These are phyloP conservation scores for Hemisphaericaspora xylanilytica DNA, from an alignment of 1,139 yeast genomes.

Conservation along the genomic window DNA sequence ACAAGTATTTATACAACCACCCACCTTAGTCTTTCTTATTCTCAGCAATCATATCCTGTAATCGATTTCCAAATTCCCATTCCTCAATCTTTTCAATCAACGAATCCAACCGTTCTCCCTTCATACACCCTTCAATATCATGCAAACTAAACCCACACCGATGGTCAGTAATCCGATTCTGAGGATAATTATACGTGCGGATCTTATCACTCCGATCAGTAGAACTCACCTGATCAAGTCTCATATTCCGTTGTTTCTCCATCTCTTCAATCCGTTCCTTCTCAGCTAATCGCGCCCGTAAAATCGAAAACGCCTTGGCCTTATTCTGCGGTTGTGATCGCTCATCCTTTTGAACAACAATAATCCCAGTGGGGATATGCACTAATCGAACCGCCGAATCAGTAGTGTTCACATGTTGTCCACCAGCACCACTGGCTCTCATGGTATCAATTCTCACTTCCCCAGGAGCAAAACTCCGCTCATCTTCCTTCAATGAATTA, in stretches of 20 bases:
- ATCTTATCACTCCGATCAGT: slow-evolving; percentile 93
- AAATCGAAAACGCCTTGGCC: slow-evolving; percentile 86
- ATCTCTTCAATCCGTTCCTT: slow-evolving; percentile 65
- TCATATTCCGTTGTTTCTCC: slow-evolving; percentile 60
- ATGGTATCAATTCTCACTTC: slow-evolving; percentile 91
- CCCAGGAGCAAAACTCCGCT: slow-evolving; percentile 75
- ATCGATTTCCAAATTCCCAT: slow-evolving; percentile 27
- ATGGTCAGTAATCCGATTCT: slow-evolving; percentile 91
- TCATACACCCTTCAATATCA: slow-evolving; percentile 78
- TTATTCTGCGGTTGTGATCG: slow-evolving; percentile 93
- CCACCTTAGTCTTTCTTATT: no score
- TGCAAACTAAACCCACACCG: slow-evolving; percentile 77
- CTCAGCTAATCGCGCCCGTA: slow-evolving; percentile 83
- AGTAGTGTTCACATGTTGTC: slow-evolving; percentile 97
- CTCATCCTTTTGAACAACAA: slow-evolving; percentile 90
- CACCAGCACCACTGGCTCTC: slow-evolving; percentile 98
- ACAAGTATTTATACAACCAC: neutral
- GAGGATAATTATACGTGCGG: slow-evolving; percentile 89
- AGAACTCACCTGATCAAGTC: slow-evolving; percentile 82
- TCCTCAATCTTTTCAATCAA: slow-evolving; percentile 37
- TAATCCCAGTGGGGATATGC: slow-evolving; percentile 88
- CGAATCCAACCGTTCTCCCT: slow-evolving; percentile 66
- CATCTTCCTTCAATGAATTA: slow-evolving; percentile 55
- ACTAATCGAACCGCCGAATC: slow-evolving; percentile 95
- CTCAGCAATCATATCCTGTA: slow-evolving; percentile 15